Percentiles rank a stretch among this genome's conserved stretches.
Conservation (phyloP, 768 basidiomycete genomes). For the Leccinum pellstonianum region DNA sequence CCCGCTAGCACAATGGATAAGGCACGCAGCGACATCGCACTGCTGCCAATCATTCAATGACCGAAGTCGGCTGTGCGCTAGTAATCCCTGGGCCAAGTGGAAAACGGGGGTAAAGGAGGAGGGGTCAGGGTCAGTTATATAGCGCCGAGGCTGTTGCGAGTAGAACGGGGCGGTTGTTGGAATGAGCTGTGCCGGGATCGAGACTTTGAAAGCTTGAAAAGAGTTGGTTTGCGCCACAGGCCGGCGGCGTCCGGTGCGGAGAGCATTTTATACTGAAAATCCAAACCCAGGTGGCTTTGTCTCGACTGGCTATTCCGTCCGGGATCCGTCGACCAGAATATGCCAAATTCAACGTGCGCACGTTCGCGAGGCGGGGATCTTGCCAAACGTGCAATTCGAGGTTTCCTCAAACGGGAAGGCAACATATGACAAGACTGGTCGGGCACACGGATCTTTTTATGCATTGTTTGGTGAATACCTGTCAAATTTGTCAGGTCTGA, state of each 20-base stretch:
- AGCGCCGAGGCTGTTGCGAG: background rate
- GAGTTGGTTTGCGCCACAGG: background rate
- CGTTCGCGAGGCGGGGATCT: constrained; percentile 9
- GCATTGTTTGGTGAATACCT: constrained; percentile 1
- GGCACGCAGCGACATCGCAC: background rate
- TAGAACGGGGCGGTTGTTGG: background rate
- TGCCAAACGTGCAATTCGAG: constrained; percentile 10
- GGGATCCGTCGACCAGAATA: background rate
- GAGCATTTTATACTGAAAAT: background rate
- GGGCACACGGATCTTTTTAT: background rate
- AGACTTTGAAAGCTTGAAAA: background rate
- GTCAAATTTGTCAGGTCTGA: constrained; percentile 18
- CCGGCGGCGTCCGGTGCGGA: background rate
- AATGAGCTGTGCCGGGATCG: background rate
- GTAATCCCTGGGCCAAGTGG: background rate
- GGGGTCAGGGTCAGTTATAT: background rate
- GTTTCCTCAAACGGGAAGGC: background rate
- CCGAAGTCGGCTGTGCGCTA: background rate
- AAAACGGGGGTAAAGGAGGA: background rate
- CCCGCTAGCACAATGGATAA: background rate
- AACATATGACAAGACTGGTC: background rate
- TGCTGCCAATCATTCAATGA: background rate
- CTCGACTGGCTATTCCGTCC: background rate
- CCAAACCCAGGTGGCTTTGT: background rate
- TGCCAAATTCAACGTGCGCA: constrained; percentile 1